Base-by-base conservation (phyloP, 768 basidiomycete genomes). In the Phylloporus sp. region DNA sequence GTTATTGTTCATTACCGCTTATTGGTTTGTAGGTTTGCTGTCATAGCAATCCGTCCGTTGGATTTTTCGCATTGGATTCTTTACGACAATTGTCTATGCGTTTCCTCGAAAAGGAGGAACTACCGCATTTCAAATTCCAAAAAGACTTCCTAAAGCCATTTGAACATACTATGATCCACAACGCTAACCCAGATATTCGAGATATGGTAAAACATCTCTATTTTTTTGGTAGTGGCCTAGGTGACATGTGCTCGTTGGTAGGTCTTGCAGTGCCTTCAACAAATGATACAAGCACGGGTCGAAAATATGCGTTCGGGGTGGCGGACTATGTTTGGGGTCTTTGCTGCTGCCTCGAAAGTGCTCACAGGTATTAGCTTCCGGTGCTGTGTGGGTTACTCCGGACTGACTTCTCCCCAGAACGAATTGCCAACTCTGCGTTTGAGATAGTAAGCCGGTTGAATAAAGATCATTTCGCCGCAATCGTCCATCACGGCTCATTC, bases 261-360 rank as follows among this genome's bases (percentile, higher is more conserved):
- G 93, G 93, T 97, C 23, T 70, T 99, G 43, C 95, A 97, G 80
- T 99, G 97, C 64, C 77, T 99, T 42, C 92, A 97, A 65, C 97
- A 98, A 73, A 98, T 98, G 97, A 85, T 98, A 49, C 95, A 97
- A 73, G 91, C 93, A 16, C 82, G 91, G 32, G 91, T 90, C 16
- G 84, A 90, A 60, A 98, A 98, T 65, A 81, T 99, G 76, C 86
- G 97, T 28, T 98, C 97, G 0, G 97, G 97, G 26, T 99, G 97
- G 97, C 79, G 94, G 54, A 99, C 97, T 2, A 97, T 99, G 92
- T 98, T 99, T 70, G 91, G 91, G 22, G 97, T 98, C 13, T 98
- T 98, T 66, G 90, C 95, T 29, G 92, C 97, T 15, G 94, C 97
- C 0, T 95, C 95, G 10, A 94, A 88, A 67, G 94, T 91, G 23